Conservation (phyloP, 1,284 basidiomycete genomes). For the Ceratobasidium sp. region DNA sequence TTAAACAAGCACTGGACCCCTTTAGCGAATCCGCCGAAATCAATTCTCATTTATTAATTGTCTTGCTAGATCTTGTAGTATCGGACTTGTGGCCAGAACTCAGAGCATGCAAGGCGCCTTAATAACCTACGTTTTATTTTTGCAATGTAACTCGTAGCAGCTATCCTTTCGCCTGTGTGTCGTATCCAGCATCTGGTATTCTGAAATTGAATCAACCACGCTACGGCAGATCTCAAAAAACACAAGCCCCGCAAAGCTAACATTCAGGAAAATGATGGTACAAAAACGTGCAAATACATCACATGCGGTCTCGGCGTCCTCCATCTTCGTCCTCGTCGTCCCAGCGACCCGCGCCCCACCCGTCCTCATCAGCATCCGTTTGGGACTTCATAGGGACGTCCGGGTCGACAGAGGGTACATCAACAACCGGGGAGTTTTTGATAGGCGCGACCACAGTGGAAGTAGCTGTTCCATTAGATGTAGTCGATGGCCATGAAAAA, state of each 20-base stretch:
- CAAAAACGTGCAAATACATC: constrained; percentile 23
- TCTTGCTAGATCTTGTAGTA: constrained; percentile 25
- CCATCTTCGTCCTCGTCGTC: constrained; percentile 34
- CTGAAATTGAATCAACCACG: background rate
- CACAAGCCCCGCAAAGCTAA: background rate
- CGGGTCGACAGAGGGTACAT: background rate
- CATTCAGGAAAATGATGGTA: constrained; percentile 22
- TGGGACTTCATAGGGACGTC: constrained; percentile 22
- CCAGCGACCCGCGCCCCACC: constrained; percentile 29
- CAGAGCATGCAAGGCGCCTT: background rate
- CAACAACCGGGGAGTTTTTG: constrained; percentile 10
- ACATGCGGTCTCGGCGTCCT: constrained; percentile 40
- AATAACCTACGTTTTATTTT: background rate
- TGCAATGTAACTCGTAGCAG: background rate
- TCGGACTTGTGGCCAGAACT: constrained; percentile 36
- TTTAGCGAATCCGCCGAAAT: constrained; percentile 38
- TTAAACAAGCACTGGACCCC: constrained; percentile 36
- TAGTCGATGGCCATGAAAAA: constrained; percentile 42
- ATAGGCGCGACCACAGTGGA: background rate
- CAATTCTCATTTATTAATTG: constrained; percentile 29
- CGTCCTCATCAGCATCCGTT: constrained; percentile 11
- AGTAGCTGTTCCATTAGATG: background rate
- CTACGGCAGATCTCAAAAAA: background rate
- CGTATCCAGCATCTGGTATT: too few relatives aligned
- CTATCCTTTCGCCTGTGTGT: too few relatives aligned